These are phyloP conservation scores for Pilasporangium apinafurcum DNA, from an alignment of 352 stramenopile genomes.

Conservation along the genomic window DNA sequence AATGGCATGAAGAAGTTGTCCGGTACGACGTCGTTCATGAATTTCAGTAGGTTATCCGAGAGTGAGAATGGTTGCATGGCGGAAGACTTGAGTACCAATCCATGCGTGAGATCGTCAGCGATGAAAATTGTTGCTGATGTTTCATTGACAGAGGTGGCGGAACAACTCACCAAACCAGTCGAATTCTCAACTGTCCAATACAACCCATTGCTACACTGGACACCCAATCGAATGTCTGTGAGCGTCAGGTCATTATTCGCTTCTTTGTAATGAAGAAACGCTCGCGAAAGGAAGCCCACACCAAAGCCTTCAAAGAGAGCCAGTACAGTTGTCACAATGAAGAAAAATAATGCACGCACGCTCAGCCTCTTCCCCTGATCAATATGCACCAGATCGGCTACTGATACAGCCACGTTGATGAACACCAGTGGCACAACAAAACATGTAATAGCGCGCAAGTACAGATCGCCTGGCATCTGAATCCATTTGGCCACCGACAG, in stretches of 20 bases:
- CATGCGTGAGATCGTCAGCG: slow-evolving; percentile 49
- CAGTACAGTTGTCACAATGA: slow-evolving; percentile 37
- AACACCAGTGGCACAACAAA: slow-evolving; percentile 78
- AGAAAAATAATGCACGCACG: slow-evolving; percentile 31
- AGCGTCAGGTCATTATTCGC: slow-evolving; percentile 12
- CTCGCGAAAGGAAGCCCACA: slow-evolving; percentile 44
- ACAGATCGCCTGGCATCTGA: slow-evolving; percentile 64
- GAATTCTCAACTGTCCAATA: slow-evolving; percentile 48
- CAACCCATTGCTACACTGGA: slow-evolving; percentile 66
- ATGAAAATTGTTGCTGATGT: slow-evolving; percentile 52
- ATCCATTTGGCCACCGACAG: slow-evolving; percentile 46
- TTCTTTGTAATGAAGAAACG: slow-evolving; percentile 28
- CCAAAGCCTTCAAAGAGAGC: slow-evolving; percentile 48
- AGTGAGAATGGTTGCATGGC: no score
- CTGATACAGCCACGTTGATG: slow-evolving; percentile 63
- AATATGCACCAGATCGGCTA: slow-evolving; percentile 58
- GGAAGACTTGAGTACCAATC: slow-evolving; percentile 34
- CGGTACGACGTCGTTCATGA: slow-evolving; percentile 57
- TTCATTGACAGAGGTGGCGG: slow-evolving; percentile 17
- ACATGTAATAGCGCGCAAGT: slow-evolving; percentile 69
- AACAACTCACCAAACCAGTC: slow-evolving; percentile 58
- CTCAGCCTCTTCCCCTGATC: slow-evolving; percentile 35
- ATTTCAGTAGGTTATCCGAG: slow-evolving; percentile 55
- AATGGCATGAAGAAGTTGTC: slow-evolving; percentile 73
- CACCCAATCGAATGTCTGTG: slow-evolving; percentile 52